phyloP scores from a whole-genome alignment of 2,329 filamentous ascomycete species.

The Rhynchosporium agropyri region DNA sequence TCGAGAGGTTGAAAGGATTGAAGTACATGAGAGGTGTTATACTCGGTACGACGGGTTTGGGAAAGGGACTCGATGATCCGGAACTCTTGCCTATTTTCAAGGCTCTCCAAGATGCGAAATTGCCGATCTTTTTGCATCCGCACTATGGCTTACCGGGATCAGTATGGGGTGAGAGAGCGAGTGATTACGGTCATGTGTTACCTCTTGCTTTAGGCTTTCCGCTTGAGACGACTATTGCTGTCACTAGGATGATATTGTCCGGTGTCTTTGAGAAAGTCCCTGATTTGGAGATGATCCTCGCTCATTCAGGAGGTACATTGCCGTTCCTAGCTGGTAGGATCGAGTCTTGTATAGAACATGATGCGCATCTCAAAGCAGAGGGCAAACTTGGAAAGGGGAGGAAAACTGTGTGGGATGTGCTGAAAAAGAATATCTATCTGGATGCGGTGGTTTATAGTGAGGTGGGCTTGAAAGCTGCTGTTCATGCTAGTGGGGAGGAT shows the following conservation, averaged over 20 bases:
- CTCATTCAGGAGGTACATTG: conserved; percentile 85
- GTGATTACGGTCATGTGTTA: conserved; percentile 83
- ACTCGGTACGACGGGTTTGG: conserved; percentile 81
- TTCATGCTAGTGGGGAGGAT: conserved; percentile 68
- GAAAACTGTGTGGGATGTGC: conserved; percentile 62
- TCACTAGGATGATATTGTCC: conserved; percentile 83
- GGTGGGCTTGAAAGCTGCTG: conserved; percentile 70
- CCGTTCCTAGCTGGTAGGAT: conserved; percentile 88
- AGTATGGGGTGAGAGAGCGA: conserved; percentile 74
- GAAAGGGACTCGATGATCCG: conserved; percentile 78
- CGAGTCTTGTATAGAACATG: conserved; percentile 84
- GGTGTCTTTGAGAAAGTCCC: conserved; percentile 81
- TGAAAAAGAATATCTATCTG: conserved; percentile 79
- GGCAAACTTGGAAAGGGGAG: conserved; percentile 56
- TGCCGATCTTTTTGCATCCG: conserved; percentile 83
- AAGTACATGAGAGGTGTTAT: conserved; percentile 81
- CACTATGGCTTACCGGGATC: conserved; percentile 84
- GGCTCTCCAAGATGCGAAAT: conserved; percentile 63
- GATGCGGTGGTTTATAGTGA: conserved; percentile 85
- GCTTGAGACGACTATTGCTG: conserved; percentile 88
- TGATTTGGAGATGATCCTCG: conserved; percentile 72
- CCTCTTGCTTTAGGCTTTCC: conserved; percentile 86
- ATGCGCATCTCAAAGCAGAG: conserved; percentile 70
- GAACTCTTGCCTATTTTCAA: conserved; percentile 71
- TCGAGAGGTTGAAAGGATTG: conserved; percentile 63